Conservation (phyloP, 208 protist genomes). For the Acanthamoeba divionensis region DNA sequence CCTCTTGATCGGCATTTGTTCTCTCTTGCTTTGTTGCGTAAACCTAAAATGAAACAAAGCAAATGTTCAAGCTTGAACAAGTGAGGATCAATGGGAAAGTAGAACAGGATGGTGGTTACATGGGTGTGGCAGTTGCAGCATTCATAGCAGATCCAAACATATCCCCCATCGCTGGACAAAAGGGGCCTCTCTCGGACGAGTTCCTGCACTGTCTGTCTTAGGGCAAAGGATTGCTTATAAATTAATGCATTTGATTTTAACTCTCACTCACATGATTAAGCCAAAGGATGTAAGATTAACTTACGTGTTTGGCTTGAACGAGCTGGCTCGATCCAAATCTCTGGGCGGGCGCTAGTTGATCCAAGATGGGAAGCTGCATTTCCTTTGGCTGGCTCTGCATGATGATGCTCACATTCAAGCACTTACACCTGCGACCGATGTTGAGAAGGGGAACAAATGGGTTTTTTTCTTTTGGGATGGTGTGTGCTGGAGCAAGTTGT, state of each 20-base stretch:
- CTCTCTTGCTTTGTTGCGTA: background rate
- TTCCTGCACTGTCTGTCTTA: background rate
- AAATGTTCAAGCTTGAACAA: background rate
- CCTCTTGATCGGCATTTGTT: background rate
- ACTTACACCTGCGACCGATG: background rate
- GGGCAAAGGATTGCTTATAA: background rate
- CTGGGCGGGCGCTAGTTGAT: too few relatives aligned
- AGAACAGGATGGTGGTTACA: too few relatives aligned
- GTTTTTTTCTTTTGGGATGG: too few relatives aligned
- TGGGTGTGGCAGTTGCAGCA: background rate
- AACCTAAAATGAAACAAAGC: background rate
- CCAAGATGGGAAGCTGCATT: too few relatives aligned
- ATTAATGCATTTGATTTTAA: background rate
- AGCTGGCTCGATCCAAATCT: background rate
- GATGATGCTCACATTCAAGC: background rate
- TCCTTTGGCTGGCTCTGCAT: too few relatives aligned
- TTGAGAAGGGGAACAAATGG: background rate
- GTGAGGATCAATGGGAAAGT: background rate
- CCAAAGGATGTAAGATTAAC: background rate
- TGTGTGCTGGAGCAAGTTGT: background rate
- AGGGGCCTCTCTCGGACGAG: background rate
- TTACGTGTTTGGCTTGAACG: background rate
- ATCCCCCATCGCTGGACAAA: too few relatives aligned
- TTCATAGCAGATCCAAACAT: slow-evolving; percentile 7
- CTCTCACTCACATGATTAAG: background rate